These are phyloP conservation scores for Acacia melanoxylon DNA, from an alignment of 306 rosid species.

Conservation along the genomic window DNA sequence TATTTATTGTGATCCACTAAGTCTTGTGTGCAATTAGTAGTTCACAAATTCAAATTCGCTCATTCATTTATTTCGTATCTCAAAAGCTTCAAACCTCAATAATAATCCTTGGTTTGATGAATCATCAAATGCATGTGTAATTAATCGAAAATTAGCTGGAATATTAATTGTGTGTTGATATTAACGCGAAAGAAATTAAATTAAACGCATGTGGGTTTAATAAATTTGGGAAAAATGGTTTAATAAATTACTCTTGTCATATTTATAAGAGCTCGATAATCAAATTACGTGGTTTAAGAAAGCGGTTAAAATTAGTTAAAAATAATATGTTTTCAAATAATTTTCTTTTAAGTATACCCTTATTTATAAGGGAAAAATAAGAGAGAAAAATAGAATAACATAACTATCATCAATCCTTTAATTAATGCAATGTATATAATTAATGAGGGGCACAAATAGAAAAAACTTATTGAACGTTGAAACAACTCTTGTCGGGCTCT, in stretches of 20 bases:
- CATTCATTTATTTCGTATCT: not conserved
- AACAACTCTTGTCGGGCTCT: no score
- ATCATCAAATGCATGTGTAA: not conserved
- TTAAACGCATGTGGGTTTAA: not conserved
- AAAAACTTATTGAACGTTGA: no score
- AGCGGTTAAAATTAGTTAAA: no score
- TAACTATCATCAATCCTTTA: no score
- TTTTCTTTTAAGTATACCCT: no score
- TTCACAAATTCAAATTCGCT: not conserved
- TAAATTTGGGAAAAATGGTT: not conserved
- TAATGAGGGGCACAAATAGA: no score
- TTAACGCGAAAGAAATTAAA: not conserved
- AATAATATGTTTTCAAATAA: no score
- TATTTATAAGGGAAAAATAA: no score
- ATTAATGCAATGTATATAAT: no score
- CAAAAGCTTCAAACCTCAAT: not conserved
- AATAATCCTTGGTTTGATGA: not conserved
- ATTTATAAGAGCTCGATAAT: no score
- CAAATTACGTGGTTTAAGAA: no score
- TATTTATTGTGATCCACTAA: conserved; percentile 52
- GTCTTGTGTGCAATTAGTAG: not conserved
- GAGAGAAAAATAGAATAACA: no score
- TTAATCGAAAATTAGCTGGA: not conserved
- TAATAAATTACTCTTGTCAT: not conserved
- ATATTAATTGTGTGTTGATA: not conserved